phyloP scores from a whole-genome alignment of 371 early-diverging fungal genomes.

The Mortierella sp. region DNA sequence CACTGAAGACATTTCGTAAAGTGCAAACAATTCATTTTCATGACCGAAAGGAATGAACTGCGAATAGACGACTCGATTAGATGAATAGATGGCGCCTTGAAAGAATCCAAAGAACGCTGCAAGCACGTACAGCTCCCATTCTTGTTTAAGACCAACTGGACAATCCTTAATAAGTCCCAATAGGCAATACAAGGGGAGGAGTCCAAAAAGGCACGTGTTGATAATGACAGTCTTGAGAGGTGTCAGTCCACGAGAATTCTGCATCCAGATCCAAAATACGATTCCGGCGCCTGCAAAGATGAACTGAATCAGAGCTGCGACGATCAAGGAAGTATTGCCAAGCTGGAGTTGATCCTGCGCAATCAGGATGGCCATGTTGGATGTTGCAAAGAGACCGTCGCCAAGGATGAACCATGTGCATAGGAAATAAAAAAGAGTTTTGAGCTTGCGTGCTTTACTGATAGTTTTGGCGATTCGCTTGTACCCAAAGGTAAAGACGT shows the following conservation, averaged over 20 bases:
- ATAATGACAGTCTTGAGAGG: slow-evolving; percentile 39
- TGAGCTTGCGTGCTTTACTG: slow-evolving; percentile 32
- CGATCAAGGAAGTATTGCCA: slow-evolving; percentile 27
- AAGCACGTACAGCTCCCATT: slow-evolving; percentile 50
- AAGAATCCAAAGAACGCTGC: slow-evolving; percentile 48
- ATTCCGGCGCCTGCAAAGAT: slow-evolving; percentile 34
- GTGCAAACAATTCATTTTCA: slow-evolving; percentile 51
- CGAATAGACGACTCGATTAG: slow-evolving; percentile 42
- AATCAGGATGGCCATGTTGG: slow-evolving; percentile 49
- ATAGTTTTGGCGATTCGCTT: slow-evolving; percentile 41
- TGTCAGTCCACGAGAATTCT: slow-evolving; percentile 27
- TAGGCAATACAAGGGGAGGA: slow-evolving; percentile 31
- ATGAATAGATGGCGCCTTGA: slow-evolving; percentile 44
- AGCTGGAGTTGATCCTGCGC: slow-evolving; percentile 41
- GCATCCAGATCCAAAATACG: slow-evolving; percentile 47
- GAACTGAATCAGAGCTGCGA: slow-evolving; percentile 34
- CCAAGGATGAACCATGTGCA: slow-evolving; percentile 48
- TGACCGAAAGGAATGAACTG: slow-evolving; percentile 48
- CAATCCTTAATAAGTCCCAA: slow-evolving; percentile 23
- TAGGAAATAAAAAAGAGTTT: slow-evolving; percentile 42
- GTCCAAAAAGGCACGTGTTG: slow-evolving; percentile 32
- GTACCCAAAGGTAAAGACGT: slow-evolving; percentile 29
- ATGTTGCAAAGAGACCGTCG: slow-evolving; percentile 34
- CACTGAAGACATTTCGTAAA: slow-evolving; percentile 50
- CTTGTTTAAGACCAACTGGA: slow-evolving; percentile 41